phyloP scores from a whole-genome alignment of 306 rosid species.

The Vachellia collinsii region DNA sequence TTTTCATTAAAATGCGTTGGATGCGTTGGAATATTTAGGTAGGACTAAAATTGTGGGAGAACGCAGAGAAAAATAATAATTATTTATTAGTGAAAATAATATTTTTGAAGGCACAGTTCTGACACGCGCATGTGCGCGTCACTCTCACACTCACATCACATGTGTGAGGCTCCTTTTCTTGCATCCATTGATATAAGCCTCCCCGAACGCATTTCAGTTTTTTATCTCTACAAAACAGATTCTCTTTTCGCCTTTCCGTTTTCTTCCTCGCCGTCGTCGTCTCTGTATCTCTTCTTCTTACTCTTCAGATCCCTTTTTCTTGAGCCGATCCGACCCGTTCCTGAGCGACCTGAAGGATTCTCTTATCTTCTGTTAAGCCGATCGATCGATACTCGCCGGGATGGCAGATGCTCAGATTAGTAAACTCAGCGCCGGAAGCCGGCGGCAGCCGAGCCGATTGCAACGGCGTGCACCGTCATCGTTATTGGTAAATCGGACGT shows the following conservation, averaged over 20 bases:
- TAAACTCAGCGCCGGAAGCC: conserved; percentile 16
- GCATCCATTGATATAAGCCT: not conserved
- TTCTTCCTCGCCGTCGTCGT: not conserved
- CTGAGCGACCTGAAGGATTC: not conserved
- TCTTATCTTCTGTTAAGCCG: not conserved
- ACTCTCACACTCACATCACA: not conserved
- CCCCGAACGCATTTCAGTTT: not conserved
- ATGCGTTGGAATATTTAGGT: not conserved
- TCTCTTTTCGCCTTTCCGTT: not conserved
- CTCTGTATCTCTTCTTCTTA: not conserved
- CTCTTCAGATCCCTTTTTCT: not conserved
- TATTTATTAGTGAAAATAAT: not conserved
- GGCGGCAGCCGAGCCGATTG: conserved; percentile 66
- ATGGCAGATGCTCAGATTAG: conserved; percentile 63
- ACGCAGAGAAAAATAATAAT: not conserved
- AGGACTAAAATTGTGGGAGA: not conserved
- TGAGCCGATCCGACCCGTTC: not conserved
- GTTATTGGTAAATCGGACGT: conserved; percentile 54
- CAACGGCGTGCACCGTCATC: conserved; percentile 85
- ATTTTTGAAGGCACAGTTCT: not conserved
- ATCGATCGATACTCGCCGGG: not conserved
- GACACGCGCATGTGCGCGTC: conserved; percentile 25
- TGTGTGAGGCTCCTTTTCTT: too few relatives aligned
- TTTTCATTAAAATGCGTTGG: too few relatives aligned
- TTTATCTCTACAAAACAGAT: not conserved